Conservation (phyloP, 352 stramenopile genomes). For the Pythium utonaiense region DNA sequence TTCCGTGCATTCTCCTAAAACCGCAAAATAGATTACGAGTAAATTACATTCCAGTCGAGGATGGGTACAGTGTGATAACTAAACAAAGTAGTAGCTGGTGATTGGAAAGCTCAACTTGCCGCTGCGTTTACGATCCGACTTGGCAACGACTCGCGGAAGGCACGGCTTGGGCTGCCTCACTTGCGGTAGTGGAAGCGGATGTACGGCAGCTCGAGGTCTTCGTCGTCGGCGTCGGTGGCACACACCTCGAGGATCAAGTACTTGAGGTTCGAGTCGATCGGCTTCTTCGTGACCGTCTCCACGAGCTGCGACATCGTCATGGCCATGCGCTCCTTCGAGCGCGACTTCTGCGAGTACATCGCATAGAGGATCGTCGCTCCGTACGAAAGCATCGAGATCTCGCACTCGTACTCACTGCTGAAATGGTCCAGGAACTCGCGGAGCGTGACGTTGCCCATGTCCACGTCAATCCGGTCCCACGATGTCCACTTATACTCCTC, state of each 20-base stretch:
- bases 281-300: conserved; percentile 94
- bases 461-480: conserved; percentile 96
- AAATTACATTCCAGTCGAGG: background rate
- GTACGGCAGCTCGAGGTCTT: conserved; percentile 96
- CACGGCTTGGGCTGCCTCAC: conserved; percentile 3
- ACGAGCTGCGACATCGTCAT: conserved; percentile 97
- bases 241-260: conserved; percentile 97
- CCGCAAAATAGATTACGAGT: background rate
- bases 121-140: no score
- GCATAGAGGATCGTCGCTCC: conserved; percentile 90
- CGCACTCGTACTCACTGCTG: conserved; percentile 94
- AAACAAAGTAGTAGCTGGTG: background rate
- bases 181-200: conserved; percentile 85
- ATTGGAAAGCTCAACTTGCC: background rate
- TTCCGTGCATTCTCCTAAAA: background rate
- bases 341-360: conserved; percentile 87
- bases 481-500: conserved; percentile 96
- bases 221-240: conserved; percentile 93
- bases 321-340: conserved; percentile 92
- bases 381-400: conserved; percentile 98
- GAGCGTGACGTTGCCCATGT: conserved; percentile 95
- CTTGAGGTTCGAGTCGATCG: conserved; percentile 92
- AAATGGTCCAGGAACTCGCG: conserved; percentile 95
- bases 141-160: no score
- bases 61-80: background rate